Base-by-base conservation (phyloP, 768 basidiomycete species). In the Auriscalpium microsporum region DNA sequence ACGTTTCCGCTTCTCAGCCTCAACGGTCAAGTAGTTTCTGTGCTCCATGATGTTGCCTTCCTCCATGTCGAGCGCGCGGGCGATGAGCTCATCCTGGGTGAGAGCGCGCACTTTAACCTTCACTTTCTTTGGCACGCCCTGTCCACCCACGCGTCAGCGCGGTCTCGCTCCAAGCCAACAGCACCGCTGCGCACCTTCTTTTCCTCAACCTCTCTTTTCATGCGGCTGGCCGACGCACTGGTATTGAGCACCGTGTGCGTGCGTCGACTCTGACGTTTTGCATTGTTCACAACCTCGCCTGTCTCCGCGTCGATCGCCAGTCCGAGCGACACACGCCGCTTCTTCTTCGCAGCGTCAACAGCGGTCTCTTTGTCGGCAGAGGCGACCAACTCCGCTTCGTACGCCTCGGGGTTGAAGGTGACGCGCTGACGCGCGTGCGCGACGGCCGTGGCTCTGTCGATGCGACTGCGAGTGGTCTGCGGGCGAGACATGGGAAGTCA, bases 61-160 rank as follows among this genome's bases (percentile, higher is more conserved):
- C 68, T 94, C 92, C 52, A 84, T 90, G 62, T 92, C 88, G 16
- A 94, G 78, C 0, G 92, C 92, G 8, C 81, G 81, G 2, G 82
- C 83, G 55, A 94, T 86, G 8, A 94, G 78, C 62, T 94, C 88
- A n/a, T 80, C 86, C 63, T 94, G 92, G 0, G 90, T 90, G 45
- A 75, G 78, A 6, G 72, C 67, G 34, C 75, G 82, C 21, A 71
- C 74, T 53, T 73, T 75, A 3, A 69, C 67, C 63, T 82, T 87
- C 8, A 69, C 64, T 62, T 84, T 86, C 71, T 83, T 89, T 1
- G 85, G 80, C 10, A 73, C 59, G 37, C 75, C 72, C 0, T 45
- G 28, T 28, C 2, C 28, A 28, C 28, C 28, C 28, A 28, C 28
- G 28, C 28, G 28, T 28, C 28, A 28, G 28, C 28, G 28, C 28